phyloP scores from a whole-genome alignment of 768 basidiomycete genomes.

The Mycena amicta region DNA sequence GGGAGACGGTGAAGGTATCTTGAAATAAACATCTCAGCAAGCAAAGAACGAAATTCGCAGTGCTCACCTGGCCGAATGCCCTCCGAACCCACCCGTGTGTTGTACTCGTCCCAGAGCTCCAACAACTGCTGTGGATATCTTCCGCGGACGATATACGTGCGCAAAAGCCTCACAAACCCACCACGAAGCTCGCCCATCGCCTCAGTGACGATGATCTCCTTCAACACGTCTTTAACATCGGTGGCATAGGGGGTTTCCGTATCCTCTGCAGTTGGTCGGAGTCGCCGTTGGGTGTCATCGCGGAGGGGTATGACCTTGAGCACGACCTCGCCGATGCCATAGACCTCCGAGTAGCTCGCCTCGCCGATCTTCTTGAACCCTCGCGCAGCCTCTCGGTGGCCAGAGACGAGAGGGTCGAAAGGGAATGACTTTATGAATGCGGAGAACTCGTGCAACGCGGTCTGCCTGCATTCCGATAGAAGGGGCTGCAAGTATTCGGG shows the following conservation, averaged over 20 bases:
- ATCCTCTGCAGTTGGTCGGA: conserved; percentile 18
- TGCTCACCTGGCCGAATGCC: conserved; percentile 85
- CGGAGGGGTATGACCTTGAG: conserved; percentile 85
- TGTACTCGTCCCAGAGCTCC: conserved; percentile 86
- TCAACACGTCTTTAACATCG: conserved; percentile 75
- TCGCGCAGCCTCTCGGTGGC: conserved; percentile 21
- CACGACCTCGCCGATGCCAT: conserved; percentile 86
- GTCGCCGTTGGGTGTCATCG: conserved; percentile 41
- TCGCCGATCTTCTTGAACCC: conserved; percentile 89
- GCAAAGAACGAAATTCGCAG: too few relatives aligned
- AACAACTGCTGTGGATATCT: conserved; percentile 80
- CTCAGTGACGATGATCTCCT: conserved; percentile 76
- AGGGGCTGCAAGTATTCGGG: conserved; percentile 65
- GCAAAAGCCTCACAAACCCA: conserved; percentile 80
- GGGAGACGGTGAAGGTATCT: conserved; percentile 75
- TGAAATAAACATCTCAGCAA: too few relatives aligned
- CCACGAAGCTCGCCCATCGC: conserved; percentile 76
- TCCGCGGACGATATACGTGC: conserved; percentile 86
- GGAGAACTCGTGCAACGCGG: conserved; percentile 74
- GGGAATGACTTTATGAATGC: conserved; percentile 83
- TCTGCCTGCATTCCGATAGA: conserved; percentile 72
- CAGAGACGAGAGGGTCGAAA: conserved; percentile 63
- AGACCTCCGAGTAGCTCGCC: conserved; percentile 96
- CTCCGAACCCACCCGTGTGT: conserved; percentile 73
- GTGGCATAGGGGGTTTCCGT: conserved; percentile 62